Evolutionary conservation across 2,329 filamentous ascomycete genomes (phyloP).

Genomic region (Neurospora sp.): DNA sequence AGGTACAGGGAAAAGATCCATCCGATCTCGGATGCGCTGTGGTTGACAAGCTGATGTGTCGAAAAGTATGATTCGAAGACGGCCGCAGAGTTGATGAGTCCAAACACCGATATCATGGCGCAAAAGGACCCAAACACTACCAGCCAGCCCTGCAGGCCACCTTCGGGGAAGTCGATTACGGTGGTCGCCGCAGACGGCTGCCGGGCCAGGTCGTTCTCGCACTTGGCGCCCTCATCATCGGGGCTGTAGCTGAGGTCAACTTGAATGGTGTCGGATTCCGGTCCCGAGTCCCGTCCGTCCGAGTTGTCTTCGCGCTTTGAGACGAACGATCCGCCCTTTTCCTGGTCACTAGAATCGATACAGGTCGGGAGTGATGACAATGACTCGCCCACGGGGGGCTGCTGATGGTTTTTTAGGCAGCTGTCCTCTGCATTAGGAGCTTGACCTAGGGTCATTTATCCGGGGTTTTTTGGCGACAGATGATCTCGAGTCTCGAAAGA

Average conservation of each 20-base stretch:
- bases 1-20: slow-evolving; percentile 81
- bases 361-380: background rate
- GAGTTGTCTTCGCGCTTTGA: background rate
- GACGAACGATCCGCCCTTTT: background rate
- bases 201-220: slow-evolving; percentile 5
- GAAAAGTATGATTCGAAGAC: slow-evolving; percentile 70
- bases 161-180: slow-evolving; percentile 54
- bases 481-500: background rate
- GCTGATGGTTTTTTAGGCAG: slow-evolving; percentile 27
- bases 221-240: background rate
- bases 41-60: slow-evolving; percentile 57
- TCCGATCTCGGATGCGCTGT: slow-evolving; percentile 59
- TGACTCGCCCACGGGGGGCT: slow-evolving; percentile 1
- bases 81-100: slow-evolving; percentile 65
- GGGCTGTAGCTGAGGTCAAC: background rate
- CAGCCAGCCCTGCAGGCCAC: slow-evolving; percentile 60
- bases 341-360: background rate
- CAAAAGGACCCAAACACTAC: slow-evolving; percentile 71
- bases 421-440: slow-evolving; percentile 27
- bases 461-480: background rate
- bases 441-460: slow-evolving; percentile 21
- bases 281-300: background rate
- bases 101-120: slow-evolving; percentile 59
- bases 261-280: background rate
- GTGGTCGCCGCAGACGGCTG: slow-evolving; percentile 14